These are phyloP conservation scores for Tubosaeta sp. DNA, from an alignment of 768 basidiomycete species.

Conservation along the genomic window DNA sequence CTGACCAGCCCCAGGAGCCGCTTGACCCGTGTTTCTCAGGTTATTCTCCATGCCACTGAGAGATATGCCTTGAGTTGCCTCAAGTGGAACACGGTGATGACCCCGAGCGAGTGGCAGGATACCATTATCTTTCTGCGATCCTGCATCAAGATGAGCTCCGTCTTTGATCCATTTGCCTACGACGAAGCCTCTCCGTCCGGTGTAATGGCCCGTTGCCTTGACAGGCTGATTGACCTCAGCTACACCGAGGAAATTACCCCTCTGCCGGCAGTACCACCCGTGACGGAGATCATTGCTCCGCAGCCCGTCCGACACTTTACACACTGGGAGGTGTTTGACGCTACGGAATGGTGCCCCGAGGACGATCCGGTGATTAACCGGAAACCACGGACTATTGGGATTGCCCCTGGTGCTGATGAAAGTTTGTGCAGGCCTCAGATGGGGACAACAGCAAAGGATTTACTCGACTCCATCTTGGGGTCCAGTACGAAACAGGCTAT, in stretches of 20 bases:
- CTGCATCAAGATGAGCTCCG: constrained; percentile 24
- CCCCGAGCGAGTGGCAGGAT: constrained; percentile 20
- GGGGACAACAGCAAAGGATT: constrained; percentile 22
- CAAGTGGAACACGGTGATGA: constrained; percentile 23
- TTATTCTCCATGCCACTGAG: constrained; percentile 24
- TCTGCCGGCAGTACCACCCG: background rate
- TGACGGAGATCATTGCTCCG: constrained; percentile 11
- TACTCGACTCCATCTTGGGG: constrained; percentile 27
- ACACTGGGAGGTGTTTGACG: constrained; percentile 9
- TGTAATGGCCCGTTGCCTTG: constrained; percentile 18
- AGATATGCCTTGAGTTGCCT: constrained; percentile 15
- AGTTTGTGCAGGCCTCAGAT: background rate
- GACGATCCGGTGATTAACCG: constrained; percentile 30
- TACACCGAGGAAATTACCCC: background rate
- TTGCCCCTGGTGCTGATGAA: constrained; percentile 27
- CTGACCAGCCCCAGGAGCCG: constrained; percentile 20
- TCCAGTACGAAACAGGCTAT: constrained; percentile 2
- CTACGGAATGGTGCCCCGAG: constrained; percentile 27
- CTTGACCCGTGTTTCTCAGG: constrained; percentile 19
- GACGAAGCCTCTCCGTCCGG: constrained; percentile 10
- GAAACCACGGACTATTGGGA: constrained; percentile 23
- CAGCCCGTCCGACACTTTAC: constrained; percentile 9
- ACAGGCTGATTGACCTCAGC: constrained; percentile 16
- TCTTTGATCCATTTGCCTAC: constrained; percentile 24
- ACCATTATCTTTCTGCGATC: constrained; percentile 19